Evolutionary conservation across 495 filamentous ascomycete species (phyloP), one percentile per base, ranked within the genome.

Genomic region (Cetradonia linearis): DNA sequence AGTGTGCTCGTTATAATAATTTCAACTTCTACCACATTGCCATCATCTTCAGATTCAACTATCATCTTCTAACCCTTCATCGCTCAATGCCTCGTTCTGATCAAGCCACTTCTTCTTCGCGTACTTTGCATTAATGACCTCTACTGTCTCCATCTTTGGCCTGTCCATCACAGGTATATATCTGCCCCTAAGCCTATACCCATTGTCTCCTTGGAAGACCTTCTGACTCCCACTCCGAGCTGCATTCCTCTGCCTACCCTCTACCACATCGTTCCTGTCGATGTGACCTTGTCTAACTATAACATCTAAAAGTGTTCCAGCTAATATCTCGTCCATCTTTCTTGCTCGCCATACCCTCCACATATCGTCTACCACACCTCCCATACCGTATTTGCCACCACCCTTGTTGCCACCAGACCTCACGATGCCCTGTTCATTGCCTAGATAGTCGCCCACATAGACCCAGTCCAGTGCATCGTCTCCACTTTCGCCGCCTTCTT

Each of bases 241-340:
- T 2, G 56, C 58, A 6, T 74, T 62, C 55, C 74, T 47, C 5
- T 59, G 40, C 30, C 68, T 63, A 63, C 72, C 65, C 34, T 60
- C 55, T 31, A 62, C 65, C 4, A 63, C 37, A 62, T 64, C 46
- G 48, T 70, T 67, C 63, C 73, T 67, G 30, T 27, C 48, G 7
- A 23, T 44, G 11, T 25, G 27, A 20, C 42, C 78, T 66, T 84
- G 82, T 11, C 64, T 70, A 27, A 82, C 74, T 11, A 85, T 75
- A 44, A 84, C 59, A 62, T 86, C 79, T 46, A 96, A 69, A 62
- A 97, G 72, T 30, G 75, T 77, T 54, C 79, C 80, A 0, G 86
- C 82, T 49, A 96, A 72, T 34, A 94, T 73, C 76, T 96, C 92
- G 65, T 95, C 91, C 50, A 98, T 87, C 77, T 94, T 95, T 48